These are phyloP conservation scores for Tephrocybe sp. DNA, from an alignment of 768 basidiomycete species.

Conservation along the genomic window DNA sequence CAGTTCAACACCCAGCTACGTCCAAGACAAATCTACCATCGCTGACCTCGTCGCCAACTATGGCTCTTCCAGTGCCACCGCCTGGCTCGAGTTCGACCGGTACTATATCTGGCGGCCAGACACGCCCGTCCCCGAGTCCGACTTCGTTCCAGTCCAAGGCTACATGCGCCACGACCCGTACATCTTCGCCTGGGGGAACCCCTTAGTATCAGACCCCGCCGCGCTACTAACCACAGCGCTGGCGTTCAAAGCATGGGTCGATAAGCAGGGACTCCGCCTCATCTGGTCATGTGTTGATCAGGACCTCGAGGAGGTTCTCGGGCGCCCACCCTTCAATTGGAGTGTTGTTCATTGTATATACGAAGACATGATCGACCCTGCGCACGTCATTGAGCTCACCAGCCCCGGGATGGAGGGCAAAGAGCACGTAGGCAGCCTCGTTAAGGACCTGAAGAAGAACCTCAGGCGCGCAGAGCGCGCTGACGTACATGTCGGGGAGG, in stretches of 20 bases:
- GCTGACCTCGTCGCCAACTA: constrained; percentile 61
- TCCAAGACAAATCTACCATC: constrained; percentile 29
- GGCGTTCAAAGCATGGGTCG: constrained; percentile 46
- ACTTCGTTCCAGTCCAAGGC: constrained; percentile 53
- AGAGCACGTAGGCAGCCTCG: constrained; percentile 33
- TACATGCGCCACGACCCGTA: constrained; percentile 53
- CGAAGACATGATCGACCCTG: constrained; percentile 58
- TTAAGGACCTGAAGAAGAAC: constrained; percentile 65
- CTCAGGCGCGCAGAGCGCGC: constrained; percentile 56
- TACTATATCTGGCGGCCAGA: constrained; percentile 47
- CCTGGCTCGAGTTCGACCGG: constrained; percentile 67
- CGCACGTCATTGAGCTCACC: constrained; percentile 41
- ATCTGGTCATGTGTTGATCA: constrained; percentile 63
- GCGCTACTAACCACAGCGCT: constrained; percentile 35
- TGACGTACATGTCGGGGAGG: constrained; percentile 47
- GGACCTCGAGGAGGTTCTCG: constrained; percentile 51
- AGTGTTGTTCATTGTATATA: constrained; percentile 61
- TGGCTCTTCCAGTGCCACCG: constrained; percentile 67
- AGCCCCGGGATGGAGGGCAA: constrained; percentile 33
- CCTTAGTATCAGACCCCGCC: constrained; percentile 45
- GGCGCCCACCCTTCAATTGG: constrained; percentile 45
- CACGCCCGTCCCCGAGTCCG: constrained; percentile 33
- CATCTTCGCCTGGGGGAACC: constrained; percentile 66
- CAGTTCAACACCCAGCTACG: neutral
- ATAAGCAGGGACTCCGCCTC: constrained; percentile 45